Conservation (phyloP, 2,329 filamentous ascomycete genomes). For the Madurella mycetomatis region DNA sequence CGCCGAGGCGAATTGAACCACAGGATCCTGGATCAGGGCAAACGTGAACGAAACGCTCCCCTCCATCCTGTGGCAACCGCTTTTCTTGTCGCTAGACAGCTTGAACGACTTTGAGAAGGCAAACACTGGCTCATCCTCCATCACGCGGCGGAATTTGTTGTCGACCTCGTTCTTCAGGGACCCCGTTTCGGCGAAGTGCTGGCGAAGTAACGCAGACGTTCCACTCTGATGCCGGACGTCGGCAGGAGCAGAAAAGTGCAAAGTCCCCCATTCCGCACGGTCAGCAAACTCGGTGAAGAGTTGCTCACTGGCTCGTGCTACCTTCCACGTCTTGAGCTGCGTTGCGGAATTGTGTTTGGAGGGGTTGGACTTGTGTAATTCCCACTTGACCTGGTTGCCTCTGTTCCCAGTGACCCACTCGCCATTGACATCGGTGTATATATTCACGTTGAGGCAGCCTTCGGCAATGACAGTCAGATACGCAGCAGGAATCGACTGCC, state of each 20-base stretch:
- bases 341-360: conserved; percentile 29
- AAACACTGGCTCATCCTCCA: conserved; percentile 77
- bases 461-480: conserved; percentile 69
- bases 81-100: conserved; percentile 33
- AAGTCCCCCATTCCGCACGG: conserved; percentile 76
- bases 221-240: conserved; percentile 67
- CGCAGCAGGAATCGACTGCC: conserved; percentile 76
- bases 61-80: conserved; percentile 28
- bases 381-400: conserved; percentile 66
- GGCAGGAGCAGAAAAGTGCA: conserved; percentile 70
- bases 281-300: conserved; percentile 71
- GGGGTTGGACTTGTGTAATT: conserved; percentile 43
- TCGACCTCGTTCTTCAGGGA: conserved; percentile 64
- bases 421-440: conserved; percentile 66
- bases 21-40: conserved; percentile 70
- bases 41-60: conserved; percentile 69
- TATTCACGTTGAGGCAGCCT: conserved; percentile 59
- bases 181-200: conserved; percentile 64
- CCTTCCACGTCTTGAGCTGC: conserved; percentile 61
- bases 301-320: conserved; percentile 57
- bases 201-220: conserved; percentile 60
- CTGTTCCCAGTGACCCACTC: conserved; percentile 79
- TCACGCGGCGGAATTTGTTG: conserved; percentile 61
- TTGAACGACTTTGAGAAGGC: conserved; percentile 67
- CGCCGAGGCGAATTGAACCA: conserved; percentile 73